Conservation (phyloP, 169 alveolate genomes). For the Plasmodium blacklocki region DNA sequence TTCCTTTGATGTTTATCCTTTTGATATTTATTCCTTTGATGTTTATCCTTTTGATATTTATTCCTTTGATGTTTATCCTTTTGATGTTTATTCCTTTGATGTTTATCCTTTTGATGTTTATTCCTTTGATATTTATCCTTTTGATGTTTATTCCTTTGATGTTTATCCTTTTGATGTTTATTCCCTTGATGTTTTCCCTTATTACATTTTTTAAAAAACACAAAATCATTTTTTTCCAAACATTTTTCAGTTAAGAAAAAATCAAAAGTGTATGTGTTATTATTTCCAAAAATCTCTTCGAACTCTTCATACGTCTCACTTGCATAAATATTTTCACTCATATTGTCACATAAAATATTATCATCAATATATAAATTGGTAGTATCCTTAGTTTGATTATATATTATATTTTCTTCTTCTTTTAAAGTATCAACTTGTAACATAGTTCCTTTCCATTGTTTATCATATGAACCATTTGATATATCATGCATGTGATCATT, state of each 20-base stretch:
- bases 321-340: not conserved
- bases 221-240: conserved; percentile 56
- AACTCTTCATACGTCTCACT: not conserved
- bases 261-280: conserved; percentile 12
- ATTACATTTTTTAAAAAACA: conserved; percentile 21
- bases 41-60: too few species aligned
- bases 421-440: not conserved
- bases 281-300: not conserved
- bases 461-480: not conserved
- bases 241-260: conserved; percentile 36
- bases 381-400: too few species aligned
- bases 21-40: too few species aligned
- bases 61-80: too few species aligned
- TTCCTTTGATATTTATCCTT: too few species aligned
- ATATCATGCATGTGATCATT: not conserved
- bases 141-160: too few species aligned
- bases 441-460: not conserved
- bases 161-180: too few species aligned
- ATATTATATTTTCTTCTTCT: too few species aligned
- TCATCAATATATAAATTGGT: too few species aligned
- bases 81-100: too few species aligned
- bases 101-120: too few species aligned
- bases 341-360: not conserved
- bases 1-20: too few species aligned
- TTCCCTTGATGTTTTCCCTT: not conserved